phyloP scores from a whole-genome alignment of 2,329 filamentous ascomycete species.

The Talaromyces sp. region DNA sequence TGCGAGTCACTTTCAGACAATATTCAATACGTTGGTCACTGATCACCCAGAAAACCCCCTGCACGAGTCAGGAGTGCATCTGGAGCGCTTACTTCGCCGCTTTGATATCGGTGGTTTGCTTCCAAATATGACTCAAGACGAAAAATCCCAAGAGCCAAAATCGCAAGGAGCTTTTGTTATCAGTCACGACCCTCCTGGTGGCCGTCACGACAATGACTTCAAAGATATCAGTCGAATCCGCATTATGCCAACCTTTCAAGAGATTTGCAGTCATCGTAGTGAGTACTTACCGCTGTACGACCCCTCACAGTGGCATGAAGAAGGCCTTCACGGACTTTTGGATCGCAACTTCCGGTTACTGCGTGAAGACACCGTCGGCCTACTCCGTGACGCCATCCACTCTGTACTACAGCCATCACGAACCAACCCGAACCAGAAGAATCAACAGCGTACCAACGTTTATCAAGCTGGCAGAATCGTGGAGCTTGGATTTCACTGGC shows the following conservation, averaged over 20 bases:
- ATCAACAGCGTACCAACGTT: slow-evolving; percentile 3
- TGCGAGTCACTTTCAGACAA: slow-evolving; percentile 6
- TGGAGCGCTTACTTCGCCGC: slow-evolving; percentile 15
- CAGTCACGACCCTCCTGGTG: slow-evolving; percentile 23
- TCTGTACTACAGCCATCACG: slow-evolving; percentile 8
- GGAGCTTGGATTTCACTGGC: neutral
- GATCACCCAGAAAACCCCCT: neutral
- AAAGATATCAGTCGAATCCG: slow-evolving; percentile 30
- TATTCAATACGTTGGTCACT: slow-evolving; percentile 15
- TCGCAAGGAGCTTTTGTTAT: slow-evolving; percentile 18
- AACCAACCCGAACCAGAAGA: neutral
- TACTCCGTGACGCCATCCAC: slow-evolving; percentile 32
- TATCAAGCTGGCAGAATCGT: neutral
- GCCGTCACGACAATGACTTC: slow-evolving; percentile 39
- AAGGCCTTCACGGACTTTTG: slow-evolving; percentile 27
- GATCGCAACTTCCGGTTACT: slow-evolving; percentile 40
- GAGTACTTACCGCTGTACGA: slow-evolving; percentile 36
- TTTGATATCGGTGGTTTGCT: slow-evolving; percentile 23
- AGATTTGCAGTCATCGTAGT: slow-evolving; percentile 27
- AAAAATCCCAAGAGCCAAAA: neutral
- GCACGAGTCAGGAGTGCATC: slow-evolving; percentile 8
- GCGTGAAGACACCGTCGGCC: slow-evolving; percentile 34
- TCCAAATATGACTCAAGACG: neutral
- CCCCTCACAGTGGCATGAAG: slow-evolving; percentile 27
- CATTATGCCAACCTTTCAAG: slow-evolving; percentile 36